Evolutionary conservation across 2,329 filamentous ascomycete genomes (phyloP).

Genomic region (Colletotrichum liriopes): DNA sequence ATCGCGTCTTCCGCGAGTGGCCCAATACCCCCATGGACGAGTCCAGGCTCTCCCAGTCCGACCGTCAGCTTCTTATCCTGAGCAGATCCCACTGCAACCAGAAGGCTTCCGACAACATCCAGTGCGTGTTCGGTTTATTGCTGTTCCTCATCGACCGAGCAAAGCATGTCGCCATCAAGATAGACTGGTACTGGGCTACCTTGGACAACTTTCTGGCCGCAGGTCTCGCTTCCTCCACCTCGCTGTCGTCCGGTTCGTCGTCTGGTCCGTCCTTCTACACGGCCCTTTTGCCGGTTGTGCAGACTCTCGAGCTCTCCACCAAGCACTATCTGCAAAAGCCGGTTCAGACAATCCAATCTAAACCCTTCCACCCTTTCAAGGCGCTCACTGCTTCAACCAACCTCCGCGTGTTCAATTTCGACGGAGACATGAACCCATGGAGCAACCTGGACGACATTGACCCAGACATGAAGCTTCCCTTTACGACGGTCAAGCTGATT

Average conservation of each 20-base stretch:
- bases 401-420: slow-evolving; percentile 1
- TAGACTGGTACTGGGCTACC: not conserved
- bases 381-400: slow-evolving; percentile 9
- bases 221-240: not conserved
- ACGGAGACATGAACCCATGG: slow-evolving; percentile 8
- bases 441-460: not conserved
- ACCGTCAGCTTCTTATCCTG: slow-evolving; percentile 21
- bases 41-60: slow-evolving; percentile 5
- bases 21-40: not conserved
- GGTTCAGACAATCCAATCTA: not conserved
- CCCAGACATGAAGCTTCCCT: slow-evolving; percentile 1
- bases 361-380: slow-evolving; percentile 7
- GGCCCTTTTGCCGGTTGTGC: not conserved
- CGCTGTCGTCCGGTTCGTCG: not conserved
- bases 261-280: not conserved
- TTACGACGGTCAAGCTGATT: slow-evolving; percentile 4
- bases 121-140: slow-evolving; percentile 19
- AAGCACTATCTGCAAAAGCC: not conserved
- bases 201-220: slow-evolving; percentile 8
- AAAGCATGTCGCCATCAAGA: not conserved
- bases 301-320: not conserved
- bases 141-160: slow-evolving; percentile 12
- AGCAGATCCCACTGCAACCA: not conserved
- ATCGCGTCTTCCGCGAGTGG: not conserved
- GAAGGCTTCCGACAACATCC: slow-evolving; percentile 8